These are phyloP conservation scores for Poa pratensis DNA, from an alignment of 176 grass and related monocot genomes.

Conservation along the genomic window DNA sequence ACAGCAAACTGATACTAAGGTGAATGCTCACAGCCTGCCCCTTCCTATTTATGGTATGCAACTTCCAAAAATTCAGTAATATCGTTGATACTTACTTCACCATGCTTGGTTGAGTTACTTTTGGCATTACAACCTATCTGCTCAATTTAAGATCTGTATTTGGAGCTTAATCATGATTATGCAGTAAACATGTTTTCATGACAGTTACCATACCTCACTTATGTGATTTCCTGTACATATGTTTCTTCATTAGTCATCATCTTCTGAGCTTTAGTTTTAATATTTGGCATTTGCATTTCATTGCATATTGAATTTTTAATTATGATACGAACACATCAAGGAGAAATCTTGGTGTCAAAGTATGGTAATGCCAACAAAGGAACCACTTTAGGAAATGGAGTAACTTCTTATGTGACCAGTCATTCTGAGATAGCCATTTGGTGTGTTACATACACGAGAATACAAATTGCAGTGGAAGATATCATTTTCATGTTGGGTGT, in stretches of 20 bases:
- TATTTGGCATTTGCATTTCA: not conserved
- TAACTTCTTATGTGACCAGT: not conserved
- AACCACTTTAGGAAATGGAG: not conserved
- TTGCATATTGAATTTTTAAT: conserved; percentile 14
- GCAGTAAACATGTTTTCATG: not conserved
- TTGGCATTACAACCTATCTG: not conserved
- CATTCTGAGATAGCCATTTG: conserved; percentile 12
- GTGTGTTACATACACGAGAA: not conserved
- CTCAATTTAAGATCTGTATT: conserved; percentile 10
- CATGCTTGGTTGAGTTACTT: conserved; percentile 30
- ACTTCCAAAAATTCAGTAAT: not conserved
- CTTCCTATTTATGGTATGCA: conserved; percentile 6
- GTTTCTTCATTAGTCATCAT: conserved; percentile 11
- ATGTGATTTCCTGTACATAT: not conserved
- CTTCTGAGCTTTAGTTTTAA: conserved; percentile 2
- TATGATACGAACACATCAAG: not conserved
- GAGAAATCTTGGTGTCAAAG: not conserved
- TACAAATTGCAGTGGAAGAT: conserved; percentile 1
- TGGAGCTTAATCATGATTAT: not conserved
- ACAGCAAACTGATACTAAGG: conserved; percentile 77
- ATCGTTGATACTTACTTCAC: not conserved
- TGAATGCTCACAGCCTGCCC: conserved; percentile 28
- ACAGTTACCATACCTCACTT: not conserved
- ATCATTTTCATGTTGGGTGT: not conserved
- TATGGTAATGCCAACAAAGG: not conserved